Evolutionary conservation across 352 stramenopile species (phyloP), one percentile per base, ranked within the genome.

Genomic region (Pseudoperonospora humuli): DNA sequence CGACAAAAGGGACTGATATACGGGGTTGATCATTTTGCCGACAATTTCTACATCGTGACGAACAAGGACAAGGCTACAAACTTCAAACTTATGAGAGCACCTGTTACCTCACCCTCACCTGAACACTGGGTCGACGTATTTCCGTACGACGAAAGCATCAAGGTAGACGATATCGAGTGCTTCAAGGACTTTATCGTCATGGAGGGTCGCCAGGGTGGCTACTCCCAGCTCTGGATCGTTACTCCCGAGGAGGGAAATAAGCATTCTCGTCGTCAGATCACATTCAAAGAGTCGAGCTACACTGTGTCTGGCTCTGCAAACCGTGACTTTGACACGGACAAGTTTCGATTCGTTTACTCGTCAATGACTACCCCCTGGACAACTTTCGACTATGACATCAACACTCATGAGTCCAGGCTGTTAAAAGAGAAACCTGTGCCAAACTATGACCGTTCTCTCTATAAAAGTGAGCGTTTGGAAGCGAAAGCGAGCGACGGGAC

Each of bases 31-130:
- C 88, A 97, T 63, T 85, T 86, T 39, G 67, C 65, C 39, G 68
- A 81, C 47, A 70, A 75, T 50, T 97, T 96, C 43, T 96, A 96
- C 60, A 91, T 98, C 35, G 72, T 84, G 43, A 97, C 91, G 18
- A 98, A 98, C 74, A 80, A 88, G 41, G 86, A 93, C 57, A 84
- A 83, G 44, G 78, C 81, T 18, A 90, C 77, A 15, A 98, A 99
- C 64, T 95, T 97, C 56, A 94, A 96, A 51, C 45, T 98, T 42
- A 95, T 86, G 75, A 72, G 37, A 51, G 77, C 73, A 32, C 59
- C 62, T 0, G 69, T 86, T 17, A 54, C 39, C 31, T 75, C 67
- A n/a, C 57, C 64, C 9, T 72, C 47, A 7, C 41, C 56, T 2
- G 58, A 78, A 7, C 45, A 90, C 36, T 98, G 95, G 95, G 69